phyloP scores from a whole-genome alignment of 139 green algal species.

The Ostreobium quekettii region DNA sequence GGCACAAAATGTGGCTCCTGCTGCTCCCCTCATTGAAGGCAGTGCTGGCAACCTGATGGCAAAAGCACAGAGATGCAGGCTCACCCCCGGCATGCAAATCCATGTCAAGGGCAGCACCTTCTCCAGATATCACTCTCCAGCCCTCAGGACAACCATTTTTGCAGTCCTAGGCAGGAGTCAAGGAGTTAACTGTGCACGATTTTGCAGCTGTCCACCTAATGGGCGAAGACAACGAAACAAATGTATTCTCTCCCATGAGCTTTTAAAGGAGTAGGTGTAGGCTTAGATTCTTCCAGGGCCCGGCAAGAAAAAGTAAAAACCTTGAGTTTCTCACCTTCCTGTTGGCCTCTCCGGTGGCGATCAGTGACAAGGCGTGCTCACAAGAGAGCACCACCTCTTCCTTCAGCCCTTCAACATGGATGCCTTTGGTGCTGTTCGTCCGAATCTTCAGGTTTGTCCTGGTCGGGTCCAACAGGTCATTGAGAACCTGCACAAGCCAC shows the following conservation, averaged over 20 bases:
- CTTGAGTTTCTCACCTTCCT: slow-evolving; percentile 40
- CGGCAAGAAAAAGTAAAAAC: neutral
- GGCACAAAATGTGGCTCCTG: slow-evolving; percentile 76
- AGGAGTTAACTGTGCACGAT: too few species aligned
- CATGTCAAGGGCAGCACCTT: too few species aligned
- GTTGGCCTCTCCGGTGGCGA: slow-evolving; percentile 59
- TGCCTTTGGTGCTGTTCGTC: slow-evolving; percentile 44
- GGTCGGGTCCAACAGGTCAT: slow-evolving; percentile 82
- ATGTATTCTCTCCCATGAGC: too few species aligned
- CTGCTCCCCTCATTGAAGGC: slow-evolving; percentile 72
- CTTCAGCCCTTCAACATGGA: slow-evolving; percentile 66
- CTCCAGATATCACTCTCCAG: too few species aligned
- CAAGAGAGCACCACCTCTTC: slow-evolving; percentile 56
- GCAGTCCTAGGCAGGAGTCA: too few species aligned
- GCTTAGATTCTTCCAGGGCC: neutral
- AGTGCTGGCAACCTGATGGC: slow-evolving; percentile 48
- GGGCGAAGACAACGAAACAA: too few species aligned
- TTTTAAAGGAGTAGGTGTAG: slow-evolving; percentile 3
- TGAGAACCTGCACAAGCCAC: slow-evolving; percentile 71
- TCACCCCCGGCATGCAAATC: too few species aligned
- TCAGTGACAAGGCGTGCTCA: slow-evolving; percentile 64
- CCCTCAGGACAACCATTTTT: too few species aligned
- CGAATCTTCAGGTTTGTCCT: slow-evolving; percentile 75
- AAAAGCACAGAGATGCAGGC: too few species aligned
- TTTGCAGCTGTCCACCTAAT: too few species aligned